phyloP scores from a whole-genome alignment of 768 basidiomycete genomes.

The Clitopilus hobsonii region DNA sequence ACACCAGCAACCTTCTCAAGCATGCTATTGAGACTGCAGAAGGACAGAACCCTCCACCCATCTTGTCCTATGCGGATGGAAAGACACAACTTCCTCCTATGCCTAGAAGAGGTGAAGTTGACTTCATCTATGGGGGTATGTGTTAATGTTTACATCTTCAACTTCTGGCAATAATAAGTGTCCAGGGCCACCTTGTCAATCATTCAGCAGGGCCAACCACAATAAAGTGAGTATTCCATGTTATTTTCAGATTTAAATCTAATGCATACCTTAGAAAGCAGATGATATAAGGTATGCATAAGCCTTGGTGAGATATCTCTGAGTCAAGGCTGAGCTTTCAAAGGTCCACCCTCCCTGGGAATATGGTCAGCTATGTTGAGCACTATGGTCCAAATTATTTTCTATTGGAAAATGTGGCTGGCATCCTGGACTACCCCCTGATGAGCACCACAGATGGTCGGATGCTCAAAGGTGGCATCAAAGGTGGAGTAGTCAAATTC shows the following conservation, averaged over 20 bases:
- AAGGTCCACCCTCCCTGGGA: slow-evolving; percentile 61
- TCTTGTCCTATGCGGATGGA: slow-evolving; percentile 36
- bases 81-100: slow-evolving; percentile 33
- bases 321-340: slow-evolving; percentile 1
- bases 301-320: neutral
- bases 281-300: slow-evolving; percentile 53
- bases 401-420: slow-evolving; percentile 70
- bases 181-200: slow-evolving; percentile 72
- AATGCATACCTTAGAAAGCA: slow-evolving; percentile 32
- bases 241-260: neutral
- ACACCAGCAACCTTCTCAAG: slow-evolving; percentile 53
- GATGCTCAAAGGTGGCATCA: slow-evolving; percentile 32
- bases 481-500: slow-evolving; percentile 62
- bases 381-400: slow-evolving; percentile 59
- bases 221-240: slow-evolving; percentile 35
- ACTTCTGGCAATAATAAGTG: neutral
- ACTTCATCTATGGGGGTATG: slow-evolving; percentile 73
- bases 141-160: neutral
- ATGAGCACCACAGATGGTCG: slow-evolving; percentile 27
- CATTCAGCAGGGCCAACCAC: slow-evolving; percentile 64
- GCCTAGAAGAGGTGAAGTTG: slow-evolving; percentile 57
- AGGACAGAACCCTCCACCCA: slow-evolving; percentile 31
- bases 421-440: slow-evolving; percentile 50
- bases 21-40: slow-evolving; percentile 48
- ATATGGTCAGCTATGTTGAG: slow-evolving; percentile 70